A percentile compares a stretch with the other conserved stretches of the same genome.
phyloP scores from a whole-genome alignment of 768 basidiomycete species.

The Dendrothele bispora region DNA sequence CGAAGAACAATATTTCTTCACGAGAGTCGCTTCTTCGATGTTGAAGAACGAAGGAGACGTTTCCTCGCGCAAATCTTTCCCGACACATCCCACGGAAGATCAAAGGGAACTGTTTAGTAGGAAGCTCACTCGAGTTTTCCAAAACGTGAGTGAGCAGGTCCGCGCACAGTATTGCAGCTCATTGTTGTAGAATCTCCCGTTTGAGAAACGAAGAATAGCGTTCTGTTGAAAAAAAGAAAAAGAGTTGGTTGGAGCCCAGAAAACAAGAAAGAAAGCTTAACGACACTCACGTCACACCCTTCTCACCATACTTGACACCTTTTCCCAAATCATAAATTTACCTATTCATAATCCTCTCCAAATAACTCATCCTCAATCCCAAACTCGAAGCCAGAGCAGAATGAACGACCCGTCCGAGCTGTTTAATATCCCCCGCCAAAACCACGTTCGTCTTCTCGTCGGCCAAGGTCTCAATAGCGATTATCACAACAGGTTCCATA shows the following conservation, averaged over 20 bases:
- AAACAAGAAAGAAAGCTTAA: conserved; percentile 6
- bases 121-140: conserved; percentile 35
- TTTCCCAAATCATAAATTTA: conserved; percentile 43
- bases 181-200: conserved; percentile 55
- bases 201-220: conserved; percentile 61
- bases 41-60: conserved; percentile 75
- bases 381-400: conserved; percentile 56
- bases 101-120: conserved; percentile 52
- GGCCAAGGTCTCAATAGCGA: conserved; percentile 56
- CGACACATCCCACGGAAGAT: conserved; percentile 60
- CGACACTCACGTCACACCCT: conserved; percentile 32
- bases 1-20: conserved; percentile 42
- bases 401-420: conserved; percentile 67
- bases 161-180: conserved; percentile 52
- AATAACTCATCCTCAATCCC: conserved; percentile 58
- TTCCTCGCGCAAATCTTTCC: conserved; percentile 66
- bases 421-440: conserved; percentile 70
- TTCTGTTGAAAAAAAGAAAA: conserved; percentile 38
- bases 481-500: conserved; percentile 58
- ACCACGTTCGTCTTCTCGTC: conserved; percentile 54
- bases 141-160: conserved; percentile 25
- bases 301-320: conserved; percentile 14
- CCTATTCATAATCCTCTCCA: conserved; percentile 59
- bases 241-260: conserved; percentile 1
- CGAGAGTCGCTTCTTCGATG: conserved; percentile 53